phyloP scores from a whole-genome alignment of 148 eudicot species.

The Rhododendron henanense region DNA sequence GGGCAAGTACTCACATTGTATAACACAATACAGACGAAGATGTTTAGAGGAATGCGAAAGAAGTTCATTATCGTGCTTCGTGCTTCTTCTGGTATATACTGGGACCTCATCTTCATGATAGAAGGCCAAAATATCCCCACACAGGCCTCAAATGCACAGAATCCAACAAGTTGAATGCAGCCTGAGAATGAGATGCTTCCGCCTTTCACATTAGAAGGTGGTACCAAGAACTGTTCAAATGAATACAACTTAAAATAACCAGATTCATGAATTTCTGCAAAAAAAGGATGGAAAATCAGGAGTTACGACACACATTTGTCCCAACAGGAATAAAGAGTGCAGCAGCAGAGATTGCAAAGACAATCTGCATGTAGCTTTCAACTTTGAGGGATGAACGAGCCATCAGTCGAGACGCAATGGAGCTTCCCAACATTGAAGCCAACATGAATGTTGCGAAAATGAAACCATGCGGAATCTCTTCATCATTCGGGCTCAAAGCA shows the following conservation, averaged over 20 bases:
- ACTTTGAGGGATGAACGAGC: conserved; percentile 47
- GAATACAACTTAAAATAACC: background rate
- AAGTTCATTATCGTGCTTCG: conserved; percentile 95
- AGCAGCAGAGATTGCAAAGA: conserved; percentile 60
- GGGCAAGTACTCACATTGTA: conserved; percentile 48
- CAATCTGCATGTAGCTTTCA: conserved; percentile 89
- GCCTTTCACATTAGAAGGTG: conserved; percentile 50
- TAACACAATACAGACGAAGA: conserved; percentile 77
- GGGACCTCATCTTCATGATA: conserved; percentile 93
- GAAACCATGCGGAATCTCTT: conserved; percentile 86
- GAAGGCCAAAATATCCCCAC: conserved; percentile 95
- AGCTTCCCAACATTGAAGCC: conserved; percentile 90
- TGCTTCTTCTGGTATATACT: conserved; percentile 90
- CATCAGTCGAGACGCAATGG: conserved; percentile 67
- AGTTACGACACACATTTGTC: conserved; percentile 34
- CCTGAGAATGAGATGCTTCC: conserved; percentile 68
- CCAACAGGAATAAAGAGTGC: conserved; percentile 68
- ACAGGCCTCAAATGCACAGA: conserved; percentile 79
- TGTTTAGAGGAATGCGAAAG: conserved; percentile 84
- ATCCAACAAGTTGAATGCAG: conserved; percentile 73
- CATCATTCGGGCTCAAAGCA: conserved; percentile 81
- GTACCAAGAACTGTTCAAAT: conserved; percentile 50
- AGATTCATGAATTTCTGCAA: conserved; percentile 6
- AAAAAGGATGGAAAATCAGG: conserved; percentile 1
- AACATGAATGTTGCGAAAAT: conserved; percentile 87